These are phyloP conservation scores for Mycena albidolilacea DNA, from an alignment of 768 basidiomycete genomes.

Conservation along the genomic window DNA sequence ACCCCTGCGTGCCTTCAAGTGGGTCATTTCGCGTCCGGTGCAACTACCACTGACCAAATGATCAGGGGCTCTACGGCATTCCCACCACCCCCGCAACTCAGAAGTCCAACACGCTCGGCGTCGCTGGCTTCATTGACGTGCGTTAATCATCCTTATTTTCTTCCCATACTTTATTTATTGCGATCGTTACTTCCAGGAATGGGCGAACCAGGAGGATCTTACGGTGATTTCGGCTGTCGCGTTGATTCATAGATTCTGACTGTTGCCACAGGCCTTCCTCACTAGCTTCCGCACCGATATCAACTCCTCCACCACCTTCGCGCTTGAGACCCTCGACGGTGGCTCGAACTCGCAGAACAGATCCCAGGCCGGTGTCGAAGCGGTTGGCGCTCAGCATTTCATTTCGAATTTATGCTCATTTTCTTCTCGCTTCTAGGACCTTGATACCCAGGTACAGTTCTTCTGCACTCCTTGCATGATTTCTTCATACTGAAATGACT, in stretches of 20 bases:
- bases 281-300: conserved; percentile 40
- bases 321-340: conserved; percentile 42
- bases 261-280: conserved; percentile 45
- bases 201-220: conserved; percentile 23
- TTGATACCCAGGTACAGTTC: conserved; percentile 33
- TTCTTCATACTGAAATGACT: conserved; percentile 41
- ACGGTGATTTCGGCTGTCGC: conserved; percentile 7
- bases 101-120: conserved; percentile 38
- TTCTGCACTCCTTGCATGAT: conserved; percentile 6
- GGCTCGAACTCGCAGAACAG: conserved; percentile 40
- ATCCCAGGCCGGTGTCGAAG: conserved; percentile 41
- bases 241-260: conserved; percentile 19
- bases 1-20: conserved; percentile 42
- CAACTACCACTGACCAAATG: conserved; percentile 19
- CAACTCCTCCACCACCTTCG: conserved; percentile 38
- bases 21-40: conserved; percentile 10
- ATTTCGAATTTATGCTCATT: conserved; percentile 16
- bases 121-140: conserved; percentile 41
- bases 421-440: conserved; percentile 16
- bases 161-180: conserved; percentile 14
- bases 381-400: conserved; percentile 39
- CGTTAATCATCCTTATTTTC: conserved; percentile 8
- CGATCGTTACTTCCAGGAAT: conserved; percentile 6
- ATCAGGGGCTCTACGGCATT: conserved; percentile 43
- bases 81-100: conserved; percentile 41